phyloP scores from a whole-genome alignment of 352 stramenopile species.

The Blastocystis sp. region DNA sequence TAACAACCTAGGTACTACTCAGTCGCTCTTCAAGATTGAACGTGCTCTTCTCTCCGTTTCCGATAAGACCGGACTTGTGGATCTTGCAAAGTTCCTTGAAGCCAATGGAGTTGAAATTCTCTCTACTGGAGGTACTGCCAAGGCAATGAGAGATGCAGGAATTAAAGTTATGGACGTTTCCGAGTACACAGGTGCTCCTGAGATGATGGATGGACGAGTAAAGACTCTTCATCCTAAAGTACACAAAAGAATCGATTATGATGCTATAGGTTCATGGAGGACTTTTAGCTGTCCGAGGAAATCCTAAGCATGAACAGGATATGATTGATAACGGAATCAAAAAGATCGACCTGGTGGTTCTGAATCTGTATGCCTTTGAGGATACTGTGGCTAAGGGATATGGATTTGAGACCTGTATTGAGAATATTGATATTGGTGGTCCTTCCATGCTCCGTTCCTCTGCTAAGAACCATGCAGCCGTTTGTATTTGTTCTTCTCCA shows the following conservation, averaged over 20 bases:
- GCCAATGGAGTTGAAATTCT: constrained; percentile 90
- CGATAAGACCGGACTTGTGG: constrained; percentile 95
- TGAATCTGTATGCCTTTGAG: constrained; percentile 99
- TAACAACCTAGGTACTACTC: neutral
- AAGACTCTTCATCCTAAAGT: constrained; percentile 98
- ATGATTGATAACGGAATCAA: constrained; percentile 91
- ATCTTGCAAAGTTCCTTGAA: constrained; percentile 89
- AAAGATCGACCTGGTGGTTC: constrained; percentile 95
- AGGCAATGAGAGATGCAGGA: constrained; percentile 88
- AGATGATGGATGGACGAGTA: constrained; percentile 98
- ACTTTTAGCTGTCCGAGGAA: constrained; percentile 92
- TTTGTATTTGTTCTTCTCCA: constrained; percentile 92
- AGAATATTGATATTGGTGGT: constrained; percentile 99
- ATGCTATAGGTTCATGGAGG: constrained; percentile 86
- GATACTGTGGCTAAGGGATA: constrained; percentile 85
- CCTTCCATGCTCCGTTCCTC: constrained; percentile 97
- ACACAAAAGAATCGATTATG: neutral
- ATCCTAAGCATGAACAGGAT: constrained; percentile 89
- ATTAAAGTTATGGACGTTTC: constrained; percentile 91
- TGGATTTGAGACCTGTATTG: constrained; percentile 96
- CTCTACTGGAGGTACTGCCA: constrained; percentile 95
- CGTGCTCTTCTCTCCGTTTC: constrained; percentile 96
- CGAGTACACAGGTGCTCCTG: constrained; percentile 91
- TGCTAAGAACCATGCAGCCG: constrained; percentile 95
- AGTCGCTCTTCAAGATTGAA: constrained; percentile 75